Evolutionary conservation across 352 stramenopile genomes (phyloP).

Genomic region (Pythium guiyangense): DNA sequence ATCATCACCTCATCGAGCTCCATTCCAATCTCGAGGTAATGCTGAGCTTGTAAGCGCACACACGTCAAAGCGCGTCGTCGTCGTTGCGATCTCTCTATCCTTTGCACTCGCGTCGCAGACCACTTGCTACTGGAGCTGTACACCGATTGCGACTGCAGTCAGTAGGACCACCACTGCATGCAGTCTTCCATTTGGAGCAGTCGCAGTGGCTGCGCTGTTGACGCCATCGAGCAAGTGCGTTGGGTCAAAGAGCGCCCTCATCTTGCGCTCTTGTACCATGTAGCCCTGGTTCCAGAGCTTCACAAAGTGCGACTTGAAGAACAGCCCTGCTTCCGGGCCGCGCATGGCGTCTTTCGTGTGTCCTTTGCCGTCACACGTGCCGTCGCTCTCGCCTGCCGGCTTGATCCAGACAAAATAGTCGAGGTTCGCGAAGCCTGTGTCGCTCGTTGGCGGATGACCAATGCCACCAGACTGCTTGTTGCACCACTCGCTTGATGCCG

Average conservation of each 20-base stretch:
- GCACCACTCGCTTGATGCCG: slow-evolving; percentile 42
- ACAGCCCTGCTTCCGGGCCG: slow-evolving; percentile 45
- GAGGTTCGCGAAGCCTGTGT: slow-evolving; percentile 41
- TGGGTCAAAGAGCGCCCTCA: neutral
- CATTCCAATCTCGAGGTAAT: too few species aligned
- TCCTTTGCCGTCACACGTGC: slow-evolving; percentile 23
- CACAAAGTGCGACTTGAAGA: slow-evolving; percentile 50
- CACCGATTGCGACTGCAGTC: too few species aligned
- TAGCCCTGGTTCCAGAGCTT: slow-evolving; percentile 63
- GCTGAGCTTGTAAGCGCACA: too few species aligned
- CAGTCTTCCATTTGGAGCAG: too few species aligned
- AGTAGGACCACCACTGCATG: too few species aligned
- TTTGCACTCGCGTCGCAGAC: too few species aligned
- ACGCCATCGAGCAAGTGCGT: neutral
- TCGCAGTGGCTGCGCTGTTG: too few species aligned
- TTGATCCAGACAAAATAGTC: slow-evolving; percentile 81
- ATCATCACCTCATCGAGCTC: too few species aligned
- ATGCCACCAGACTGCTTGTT: slow-evolving; percentile 45
- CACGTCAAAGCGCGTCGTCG: too few species aligned
- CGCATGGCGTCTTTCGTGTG: slow-evolving; percentile 39
- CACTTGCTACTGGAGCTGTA: too few species aligned
- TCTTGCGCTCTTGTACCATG: slow-evolving; percentile 22
- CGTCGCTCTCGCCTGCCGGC: slow-evolving; percentile 58
- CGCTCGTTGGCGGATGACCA: slow-evolving; percentile 35
- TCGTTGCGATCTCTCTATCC: too few species aligned